Percentiles rank a stretch among this genome's conserved stretches.
These are phyloP conservation scores for Penicillium nordicum DNA, from an alignment of 2,329 filamentous ascomycete species.

Conservation along the genomic window DNA sequence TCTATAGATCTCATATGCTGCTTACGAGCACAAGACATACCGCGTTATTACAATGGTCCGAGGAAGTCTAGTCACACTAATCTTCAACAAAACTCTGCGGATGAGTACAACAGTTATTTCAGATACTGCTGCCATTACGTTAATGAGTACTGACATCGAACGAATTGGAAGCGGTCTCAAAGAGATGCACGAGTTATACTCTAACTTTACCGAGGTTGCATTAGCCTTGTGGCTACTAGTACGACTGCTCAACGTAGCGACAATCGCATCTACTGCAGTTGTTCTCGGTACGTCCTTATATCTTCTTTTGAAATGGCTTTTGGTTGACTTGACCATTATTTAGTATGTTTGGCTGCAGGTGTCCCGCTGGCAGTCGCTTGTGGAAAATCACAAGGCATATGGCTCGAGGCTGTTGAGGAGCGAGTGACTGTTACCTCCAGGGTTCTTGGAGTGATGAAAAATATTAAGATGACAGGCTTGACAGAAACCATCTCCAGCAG, in stretches of 20 bases:
- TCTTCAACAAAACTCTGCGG: slow-evolving; percentile 48
- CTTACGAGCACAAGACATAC: slow-evolving; percentile 36
- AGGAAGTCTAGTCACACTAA: slow-evolving; percentile 42
- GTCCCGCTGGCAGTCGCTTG: slow-evolving; percentile 14
- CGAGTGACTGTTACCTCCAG: slow-evolving; percentile 20
- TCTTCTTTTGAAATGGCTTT: background rate
- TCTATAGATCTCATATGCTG: slow-evolving; percentile 28
- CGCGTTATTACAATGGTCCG: slow-evolving; percentile 39
- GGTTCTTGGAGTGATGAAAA: slow-evolving; percentile 22
- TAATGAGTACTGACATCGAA: slow-evolving; percentile 50
- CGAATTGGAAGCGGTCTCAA: slow-evolving; percentile 16
- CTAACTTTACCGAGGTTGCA: slow-evolving; percentile 9
- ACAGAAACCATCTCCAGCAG: slow-evolving; percentile 11
- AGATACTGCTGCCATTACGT: slow-evolving; percentile 42
- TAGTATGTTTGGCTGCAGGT: slow-evolving; percentile 17
- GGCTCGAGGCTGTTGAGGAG: slow-evolving; percentile 20
- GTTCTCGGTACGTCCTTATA: slow-evolving; percentile 7
- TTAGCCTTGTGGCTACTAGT: slow-evolving; percentile 16
- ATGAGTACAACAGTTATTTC: slow-evolving; percentile 32
- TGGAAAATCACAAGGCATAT: slow-evolving; percentile 16
- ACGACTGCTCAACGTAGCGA: slow-evolving; percentile 14
- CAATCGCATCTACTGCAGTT: slow-evolving; percentile 11
- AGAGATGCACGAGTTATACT: slow-evolving; percentile 20
- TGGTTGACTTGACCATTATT: background rate
- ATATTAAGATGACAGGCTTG: slow-evolving; percentile 22